These are phyloP conservation scores for Coemansia sp. DNA, from an alignment of 192 early-diverging fungal genomes.

Conservation along the genomic window DNA sequence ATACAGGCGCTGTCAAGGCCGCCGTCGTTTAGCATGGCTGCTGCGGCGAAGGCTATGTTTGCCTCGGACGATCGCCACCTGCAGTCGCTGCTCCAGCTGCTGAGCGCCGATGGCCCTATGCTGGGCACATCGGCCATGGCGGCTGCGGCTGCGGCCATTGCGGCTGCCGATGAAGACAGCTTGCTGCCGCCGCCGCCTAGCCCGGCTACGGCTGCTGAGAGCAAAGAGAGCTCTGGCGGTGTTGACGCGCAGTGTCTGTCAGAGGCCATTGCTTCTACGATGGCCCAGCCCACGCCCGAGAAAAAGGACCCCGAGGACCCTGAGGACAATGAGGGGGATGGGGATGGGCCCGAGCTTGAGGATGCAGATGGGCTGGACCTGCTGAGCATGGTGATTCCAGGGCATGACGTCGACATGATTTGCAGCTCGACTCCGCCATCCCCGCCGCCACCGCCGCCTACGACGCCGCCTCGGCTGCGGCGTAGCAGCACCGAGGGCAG, in stretches of 20 bases:
- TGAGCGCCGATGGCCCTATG: constrained; percentile 54
- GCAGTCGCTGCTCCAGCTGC: constrained; percentile 49
- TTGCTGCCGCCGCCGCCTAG: not conserved
- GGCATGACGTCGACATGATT: constrained; percentile 40
- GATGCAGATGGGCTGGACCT: constrained; percentile 28
- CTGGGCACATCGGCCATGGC: constrained; percentile 25
- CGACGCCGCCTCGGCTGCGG: not conserved
- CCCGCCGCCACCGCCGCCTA: constrained; percentile 38
- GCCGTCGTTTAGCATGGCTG: constrained; percentile 25
- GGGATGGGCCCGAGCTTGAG: not conserved
- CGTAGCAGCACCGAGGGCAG: constrained; percentile 12
- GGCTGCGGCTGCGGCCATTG: not conserved
- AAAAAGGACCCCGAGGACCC: not conserved
- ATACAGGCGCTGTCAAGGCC: constrained; percentile 47
- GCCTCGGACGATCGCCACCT: constrained; percentile 46
- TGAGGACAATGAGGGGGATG: not conserved
- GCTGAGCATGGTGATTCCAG: constrained; percentile 40
- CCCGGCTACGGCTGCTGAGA: not conserved
- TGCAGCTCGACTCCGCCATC: constrained; percentile 53
- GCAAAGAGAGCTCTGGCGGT: not conserved
- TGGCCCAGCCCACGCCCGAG: not conserved
- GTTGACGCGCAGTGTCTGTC: constrained; percentile 23
- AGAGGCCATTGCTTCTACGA: constrained; percentile 20
- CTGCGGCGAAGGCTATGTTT: constrained; percentile 46
- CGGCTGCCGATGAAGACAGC: not conserved